Base-by-base conservation (phyloP, 192 early-diverging fungal genomes). In the Entophlyctis luteolus region DNA sequence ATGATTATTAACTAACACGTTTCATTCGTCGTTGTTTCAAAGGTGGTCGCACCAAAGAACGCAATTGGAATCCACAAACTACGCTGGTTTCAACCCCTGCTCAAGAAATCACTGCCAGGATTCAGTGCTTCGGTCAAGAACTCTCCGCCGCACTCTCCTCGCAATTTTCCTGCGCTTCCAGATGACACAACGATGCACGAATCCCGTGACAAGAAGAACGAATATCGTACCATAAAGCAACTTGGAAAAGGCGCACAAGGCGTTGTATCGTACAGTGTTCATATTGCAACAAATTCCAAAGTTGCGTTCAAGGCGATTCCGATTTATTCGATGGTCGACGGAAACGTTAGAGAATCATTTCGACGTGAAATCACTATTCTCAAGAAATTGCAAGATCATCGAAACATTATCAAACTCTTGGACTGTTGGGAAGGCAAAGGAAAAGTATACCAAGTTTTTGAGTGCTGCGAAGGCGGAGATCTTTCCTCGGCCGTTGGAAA, bases 371-470 rank as follows among this genome's bases (percentile, higher is more conserved):
- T 68, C 3, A 55, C 12, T 10, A 42, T 68, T 27, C 38, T 68
- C 14, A 53, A 68, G 23, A 10, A 28, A 34, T 20, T 32, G 4
- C 10, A 18, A 2, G 38, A 22, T 5, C 67, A 68, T 38, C 55
- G 55, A 12, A 68, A 58, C 46, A 32, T 68, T 3, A 59, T 68
- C 25, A 49, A 55, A 12, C 32, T 68, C 5, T 18, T 68, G 4
- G 67, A 68, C 48, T 55, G 32, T 36, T 68, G 67, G 67, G 67
- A 68, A 29, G 67, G 67, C 2, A 68, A 58, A 37, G 4, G 16
- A 3, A 55, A 55, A 35, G 67, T 68, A 10, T 68, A 68, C 33
- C 67, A 68, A 34, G 67, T 47, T 23, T 68, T 68, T 58, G 46
- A 55, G 29, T 10, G 42, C 27, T 68, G 67, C 31, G 25, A 53